Conservation (phyloP, 345 rosid species). For the Camelina sativa region DNA sequence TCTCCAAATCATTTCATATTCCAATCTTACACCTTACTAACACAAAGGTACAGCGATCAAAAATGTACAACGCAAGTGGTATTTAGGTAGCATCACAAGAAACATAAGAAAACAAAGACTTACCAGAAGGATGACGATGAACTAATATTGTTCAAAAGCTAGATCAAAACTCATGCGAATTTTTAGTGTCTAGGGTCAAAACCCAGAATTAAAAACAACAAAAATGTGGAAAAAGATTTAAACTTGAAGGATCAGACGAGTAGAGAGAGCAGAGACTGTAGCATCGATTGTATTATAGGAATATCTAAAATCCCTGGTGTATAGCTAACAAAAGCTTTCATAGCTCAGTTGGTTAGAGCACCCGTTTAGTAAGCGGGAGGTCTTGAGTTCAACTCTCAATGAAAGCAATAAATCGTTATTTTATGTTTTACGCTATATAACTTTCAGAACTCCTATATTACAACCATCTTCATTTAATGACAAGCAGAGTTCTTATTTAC, state of each 20-base stretch:
- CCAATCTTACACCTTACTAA: not conserved
- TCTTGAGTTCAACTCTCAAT: slow-evolving; percentile 97
- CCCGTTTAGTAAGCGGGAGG: slow-evolving; percentile 98
- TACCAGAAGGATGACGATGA: not conserved
- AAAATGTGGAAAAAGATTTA: not conserved
- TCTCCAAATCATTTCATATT: not conserved
- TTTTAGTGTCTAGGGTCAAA: not conserved
- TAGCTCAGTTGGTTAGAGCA: slow-evolving; percentile 99
- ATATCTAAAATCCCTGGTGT: too few relatives aligned
- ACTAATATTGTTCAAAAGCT: not conserved
- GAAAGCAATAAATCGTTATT: not conserved
- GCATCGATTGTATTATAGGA: not conserved
- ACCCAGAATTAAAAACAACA: not conserved
- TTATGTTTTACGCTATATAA: not conserved
- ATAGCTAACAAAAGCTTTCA: slow-evolving; percentile 26
- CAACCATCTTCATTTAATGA: too few relatives aligned
- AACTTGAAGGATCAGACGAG: not conserved
- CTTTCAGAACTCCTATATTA: not conserved
- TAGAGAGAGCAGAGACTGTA: not conserved
- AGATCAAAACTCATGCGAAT: not conserved
- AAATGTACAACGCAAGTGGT: not conserved
- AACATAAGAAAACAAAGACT: not conserved
- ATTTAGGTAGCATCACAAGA: not conserved
- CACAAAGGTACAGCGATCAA: not conserved
- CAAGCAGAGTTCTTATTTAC: too few relatives aligned